Conservation (phyloP, 768 basidiomycete genomes). For the Suillus fuscotomentosus region DNA sequence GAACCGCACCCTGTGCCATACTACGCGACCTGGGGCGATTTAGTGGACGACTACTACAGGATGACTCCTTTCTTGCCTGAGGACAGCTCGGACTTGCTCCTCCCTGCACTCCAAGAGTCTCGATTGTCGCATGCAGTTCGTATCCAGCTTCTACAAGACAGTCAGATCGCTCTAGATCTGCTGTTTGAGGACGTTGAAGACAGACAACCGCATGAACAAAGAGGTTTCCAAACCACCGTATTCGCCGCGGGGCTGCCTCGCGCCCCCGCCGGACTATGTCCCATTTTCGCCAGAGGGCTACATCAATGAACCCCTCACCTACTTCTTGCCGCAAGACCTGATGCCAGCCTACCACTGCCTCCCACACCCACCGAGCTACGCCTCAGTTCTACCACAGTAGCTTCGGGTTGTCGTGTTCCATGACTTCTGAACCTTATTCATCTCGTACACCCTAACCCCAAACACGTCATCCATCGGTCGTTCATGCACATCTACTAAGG, state of each 20-base stretch:
- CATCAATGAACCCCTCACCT: neutral
- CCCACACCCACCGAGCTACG: neutral
- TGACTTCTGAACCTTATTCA: neutral
- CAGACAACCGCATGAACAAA: neutral
- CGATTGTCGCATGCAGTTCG: constrained; percentile 12
- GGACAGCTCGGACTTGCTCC: constrained; percentile 11
- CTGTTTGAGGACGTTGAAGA: constrained; percentile 19
- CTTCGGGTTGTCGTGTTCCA: neutral
- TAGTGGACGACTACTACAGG: constrained; percentile 12
- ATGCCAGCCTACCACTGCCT: neutral
- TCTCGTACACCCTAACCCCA: neutral
- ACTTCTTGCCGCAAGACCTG: neutral
- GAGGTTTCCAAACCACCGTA: neutral
- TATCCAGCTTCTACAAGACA: neutral
- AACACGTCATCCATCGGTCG: neutral
- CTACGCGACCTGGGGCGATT: constrained; percentile 17
- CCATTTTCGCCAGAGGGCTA: neutral
- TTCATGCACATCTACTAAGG: neutral
- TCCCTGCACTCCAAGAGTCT: constrained; percentile 17
- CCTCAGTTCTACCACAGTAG: neutral
- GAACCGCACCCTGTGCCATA: constrained; percentile 15
- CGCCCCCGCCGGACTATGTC: neutral
- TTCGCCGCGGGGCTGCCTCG: neutral
- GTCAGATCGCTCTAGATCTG: constrained; percentile 28
- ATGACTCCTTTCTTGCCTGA: constrained; percentile 4